Conservation (phyloP, 2,329 filamentous ascomycete genomes). For the Colletotrichum zoysiae region DNA sequence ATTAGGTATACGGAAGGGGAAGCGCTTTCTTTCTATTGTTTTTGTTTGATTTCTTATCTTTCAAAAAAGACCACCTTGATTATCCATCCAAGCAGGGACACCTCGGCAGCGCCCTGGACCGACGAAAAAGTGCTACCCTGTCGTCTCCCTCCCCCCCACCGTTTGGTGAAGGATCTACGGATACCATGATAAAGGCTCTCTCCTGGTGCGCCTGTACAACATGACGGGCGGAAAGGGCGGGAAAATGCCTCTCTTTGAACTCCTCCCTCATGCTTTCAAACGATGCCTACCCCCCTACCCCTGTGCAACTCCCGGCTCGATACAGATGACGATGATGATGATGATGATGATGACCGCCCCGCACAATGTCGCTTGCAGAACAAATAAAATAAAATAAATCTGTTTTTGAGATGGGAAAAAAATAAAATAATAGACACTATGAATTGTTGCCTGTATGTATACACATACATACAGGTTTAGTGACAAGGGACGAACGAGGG, state of each 20-base stretch:
- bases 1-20: no score
- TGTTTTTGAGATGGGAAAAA: not conserved
- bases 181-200: constrained; percentile 8
- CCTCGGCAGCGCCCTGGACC: constrained; percentile 5
- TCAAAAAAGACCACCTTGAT: not conserved
- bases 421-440: constrained; percentile 32
- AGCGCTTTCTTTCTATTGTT: no score
- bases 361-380: constrained; percentile 15
- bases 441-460: constrained; percentile 23
- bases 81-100: not conserved
- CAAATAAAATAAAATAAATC: no score
- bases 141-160: not conserved
- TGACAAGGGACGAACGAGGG: not conserved
- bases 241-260: constrained; percentile 5
- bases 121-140: constrained; percentile 25
- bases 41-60: no score
- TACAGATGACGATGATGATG: no score
- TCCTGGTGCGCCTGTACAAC: constrained; percentile 4
- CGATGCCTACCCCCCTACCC: not conserved
- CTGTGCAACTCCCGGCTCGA: constrained; percentile 21
- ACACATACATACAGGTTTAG: constrained; percentile 30
- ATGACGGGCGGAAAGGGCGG: constrained; percentile 32
- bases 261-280: constrained; percentile 2
- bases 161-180: constrained; percentile 28
- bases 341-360: not conserved